Percentiles rank a stretch among this genome's conserved stretches.
phyloP scores from a whole-genome alignment of 2,329 filamentous ascomycete species.

The Colletotrichum gloeosporioides region DNA sequence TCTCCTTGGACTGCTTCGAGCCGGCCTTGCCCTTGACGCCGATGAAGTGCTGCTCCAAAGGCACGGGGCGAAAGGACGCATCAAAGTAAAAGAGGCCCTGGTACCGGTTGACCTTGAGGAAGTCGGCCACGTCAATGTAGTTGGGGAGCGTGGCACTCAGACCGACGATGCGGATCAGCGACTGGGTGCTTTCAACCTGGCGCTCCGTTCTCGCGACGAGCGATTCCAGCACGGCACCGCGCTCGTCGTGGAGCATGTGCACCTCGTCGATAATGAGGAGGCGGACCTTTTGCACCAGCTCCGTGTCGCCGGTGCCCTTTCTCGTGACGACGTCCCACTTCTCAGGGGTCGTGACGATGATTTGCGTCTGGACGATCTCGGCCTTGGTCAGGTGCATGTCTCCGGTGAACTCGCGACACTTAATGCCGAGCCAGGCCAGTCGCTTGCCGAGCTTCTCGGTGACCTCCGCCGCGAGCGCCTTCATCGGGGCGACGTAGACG shows the following conservation, averaged over 20 bases:
- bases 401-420: slow-evolving; percentile 92
- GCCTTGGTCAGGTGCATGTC: slow-evolving; percentile 99
- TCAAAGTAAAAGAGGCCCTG: slow-evolving; percentile 98
- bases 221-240: slow-evolving; percentile 94
- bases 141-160: slow-evolving; percentile 96
- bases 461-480: slow-evolving; percentile 94
- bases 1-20: slow-evolving; percentile 82
- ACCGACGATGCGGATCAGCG: slow-evolving; percentile 93
- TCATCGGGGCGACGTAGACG: slow-evolving; percentile 99
- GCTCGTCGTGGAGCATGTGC: slow-evolving; percentile 98
- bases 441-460: slow-evolving; percentile 93
- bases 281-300: slow-evolving; percentile 95
- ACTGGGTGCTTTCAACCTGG: slow-evolving; percentile 98
- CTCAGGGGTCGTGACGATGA: slow-evolving; percentile 97
- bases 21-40: slow-evolving; percentile 93
- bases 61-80: slow-evolving; percentile 92
- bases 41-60: slow-evolving; percentile 95
- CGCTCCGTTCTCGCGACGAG: slow-evolving; percentile 93
- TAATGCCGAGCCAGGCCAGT: slow-evolving; percentile 90
- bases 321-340: slow-evolving; percentile 99
- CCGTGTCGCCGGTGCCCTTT: slow-evolving; percentile 96
- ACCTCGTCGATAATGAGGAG: slow-evolving; percentile 98
- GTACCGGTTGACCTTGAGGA: slow-evolving; percentile 92
- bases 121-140: slow-evolving; percentile 95
- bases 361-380: slow-evolving; percentile 94